Percentiles rank a stretch among this genome's conserved stretches.
These are phyloP conservation scores for Bathelium albidoporum DNA, from an alignment of 495 filamentous ascomycete genomes.

Conservation along the genomic window DNA sequence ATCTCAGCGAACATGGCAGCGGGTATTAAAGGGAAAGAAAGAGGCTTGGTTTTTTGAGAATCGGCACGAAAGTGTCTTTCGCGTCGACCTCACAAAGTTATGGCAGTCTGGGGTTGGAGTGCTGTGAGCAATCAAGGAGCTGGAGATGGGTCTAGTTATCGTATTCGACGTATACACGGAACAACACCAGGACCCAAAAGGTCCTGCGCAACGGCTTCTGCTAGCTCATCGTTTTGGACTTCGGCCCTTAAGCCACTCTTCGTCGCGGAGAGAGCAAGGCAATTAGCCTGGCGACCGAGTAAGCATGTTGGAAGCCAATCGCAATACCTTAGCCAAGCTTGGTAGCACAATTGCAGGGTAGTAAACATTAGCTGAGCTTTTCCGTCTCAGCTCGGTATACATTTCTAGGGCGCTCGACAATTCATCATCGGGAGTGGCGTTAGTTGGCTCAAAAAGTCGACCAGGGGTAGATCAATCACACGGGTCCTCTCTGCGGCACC, in stretches of 20 bases:
- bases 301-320: no score
- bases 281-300: neutral
- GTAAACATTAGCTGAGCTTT: neutral
- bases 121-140: neutral
- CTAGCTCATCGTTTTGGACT: neutral
- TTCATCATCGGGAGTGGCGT: neutral
- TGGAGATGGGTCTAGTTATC: neutral
- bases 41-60: neutral
- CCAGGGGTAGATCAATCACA: no score
- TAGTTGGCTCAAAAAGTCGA: neutral
- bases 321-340: neutral
- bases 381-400: neutral
- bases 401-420: neutral
- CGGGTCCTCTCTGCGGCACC: neutral
- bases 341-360: neutral
- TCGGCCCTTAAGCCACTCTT: neutral
- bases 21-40: neutral
- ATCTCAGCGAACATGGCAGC: neutral
- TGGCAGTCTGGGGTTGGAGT: neutral
- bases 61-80: no score
- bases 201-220: no score
- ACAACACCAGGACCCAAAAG: neutral
- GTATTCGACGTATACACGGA: neutral
- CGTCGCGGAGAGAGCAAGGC: neutral
- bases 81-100: neutral